phyloP scores from a whole-genome alignment of 176 grass and related monocot genomes.

The Leersia perrieri region DNA sequence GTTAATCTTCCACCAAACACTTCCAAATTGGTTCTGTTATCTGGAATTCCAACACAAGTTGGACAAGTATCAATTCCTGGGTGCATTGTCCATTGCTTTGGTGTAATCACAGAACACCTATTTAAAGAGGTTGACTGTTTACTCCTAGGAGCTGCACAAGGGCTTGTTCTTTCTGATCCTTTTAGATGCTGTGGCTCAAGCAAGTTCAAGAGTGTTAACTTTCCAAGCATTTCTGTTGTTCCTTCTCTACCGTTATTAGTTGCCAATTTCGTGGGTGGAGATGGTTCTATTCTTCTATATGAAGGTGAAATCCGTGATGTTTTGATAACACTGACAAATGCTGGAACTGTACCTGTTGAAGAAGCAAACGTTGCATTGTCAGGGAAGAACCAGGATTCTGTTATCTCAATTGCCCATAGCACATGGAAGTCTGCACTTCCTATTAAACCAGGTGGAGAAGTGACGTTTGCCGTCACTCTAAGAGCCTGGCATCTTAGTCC shows the following conservation, averaged over 20 bases:
- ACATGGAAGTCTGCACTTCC: constrained; percentile 76
- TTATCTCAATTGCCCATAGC: constrained; percentile 78
- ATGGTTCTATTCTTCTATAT: constrained; percentile 91
- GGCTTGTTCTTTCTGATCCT: constrained; percentile 98
- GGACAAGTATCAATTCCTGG: constrained; percentile 87
- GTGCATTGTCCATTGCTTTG: constrained; percentile 98
- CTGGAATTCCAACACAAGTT: constrained; percentile 90
- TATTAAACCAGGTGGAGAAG: constrained; percentile 93
- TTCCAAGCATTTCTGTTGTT: constrained; percentile 76
- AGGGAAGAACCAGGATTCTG: constrained; percentile 97
- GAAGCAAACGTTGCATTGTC: constrained; percentile 92
- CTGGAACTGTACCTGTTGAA: constrained; percentile 82
- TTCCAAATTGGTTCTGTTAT: constrained; percentile 85
- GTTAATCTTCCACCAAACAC: constrained; percentile 89
- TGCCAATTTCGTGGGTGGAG: constrained; percentile 83
- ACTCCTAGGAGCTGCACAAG: constrained; percentile 91
- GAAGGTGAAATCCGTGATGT: constrained; percentile 99
- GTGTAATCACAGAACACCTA: constrained; percentile 98
- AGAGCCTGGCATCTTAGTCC: constrained; percentile 92
- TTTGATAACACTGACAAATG: constrained; percentile 86
- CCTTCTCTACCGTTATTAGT: constrained; percentile 82
- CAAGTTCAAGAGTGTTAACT: constrained; percentile 77
- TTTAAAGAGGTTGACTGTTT: constrained; percentile 96
- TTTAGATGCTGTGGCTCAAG: constrained; percentile 95
- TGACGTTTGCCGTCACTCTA: constrained; percentile 82